phyloP scores from a whole-genome alignment of 176 grass and related monocot genomes.

The Ananas comosus region DNA sequence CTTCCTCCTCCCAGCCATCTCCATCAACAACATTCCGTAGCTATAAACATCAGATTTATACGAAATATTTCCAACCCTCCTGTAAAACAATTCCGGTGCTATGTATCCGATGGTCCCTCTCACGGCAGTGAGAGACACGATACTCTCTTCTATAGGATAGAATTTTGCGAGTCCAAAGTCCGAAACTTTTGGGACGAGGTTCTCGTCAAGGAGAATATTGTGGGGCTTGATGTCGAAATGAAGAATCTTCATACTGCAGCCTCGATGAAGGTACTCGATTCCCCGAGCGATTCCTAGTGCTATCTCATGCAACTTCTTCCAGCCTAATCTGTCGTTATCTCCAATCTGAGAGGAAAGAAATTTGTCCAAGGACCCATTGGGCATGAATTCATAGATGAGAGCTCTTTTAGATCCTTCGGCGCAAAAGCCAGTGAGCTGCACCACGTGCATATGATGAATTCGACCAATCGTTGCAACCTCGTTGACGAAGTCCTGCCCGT shows the following conservation, averaged over 20 bases:
- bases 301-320: conserved; percentile 2
- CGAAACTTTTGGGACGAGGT: conserved; percentile 9
- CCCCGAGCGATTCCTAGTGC: conserved; percentile 2
- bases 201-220: conserved; percentile 11
- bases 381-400: conserved; percentile 9
- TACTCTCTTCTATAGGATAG: neutral
- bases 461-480: conserved; percentile 13
- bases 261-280: conserved; percentile 14
- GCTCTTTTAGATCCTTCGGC: conserved; percentile 11
- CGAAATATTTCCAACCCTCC: conserved; percentile 22
- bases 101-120: conserved; percentile 23
- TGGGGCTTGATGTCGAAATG: conserved; percentile 22
- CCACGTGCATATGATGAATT: conserved; percentile 17
- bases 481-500: conserved; percentile 15
- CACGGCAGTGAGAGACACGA: neutral
- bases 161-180: conserved; percentile 11
- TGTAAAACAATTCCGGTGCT: conserved; percentile 25
- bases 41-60: conserved; percentile 37
- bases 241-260: conserved; percentile 13
- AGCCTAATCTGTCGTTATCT: neutral
- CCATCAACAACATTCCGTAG: conserved; percentile 28
- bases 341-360: neutral
- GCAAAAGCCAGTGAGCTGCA: conserved; percentile 10
- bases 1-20: conserved; percentile 24
- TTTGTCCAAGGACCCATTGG: conserved; percentile 11